A percentile compares a stretch with the other conserved stretches of the same genome.
phyloP scores from a whole-genome alignment of 345 rosid species.

The Populus nigra region DNA sequence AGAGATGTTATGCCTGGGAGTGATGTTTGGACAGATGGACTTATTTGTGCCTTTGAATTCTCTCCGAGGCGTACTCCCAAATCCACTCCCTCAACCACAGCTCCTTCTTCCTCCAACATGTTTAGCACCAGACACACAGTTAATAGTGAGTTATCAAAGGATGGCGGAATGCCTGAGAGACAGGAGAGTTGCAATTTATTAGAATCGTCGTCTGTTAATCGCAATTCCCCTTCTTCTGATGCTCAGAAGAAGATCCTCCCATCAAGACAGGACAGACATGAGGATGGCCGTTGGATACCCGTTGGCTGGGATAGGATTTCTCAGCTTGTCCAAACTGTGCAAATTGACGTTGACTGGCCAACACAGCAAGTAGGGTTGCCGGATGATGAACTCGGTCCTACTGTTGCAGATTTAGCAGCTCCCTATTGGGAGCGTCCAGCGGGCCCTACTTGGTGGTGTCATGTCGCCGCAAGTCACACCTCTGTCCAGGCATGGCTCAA shows the following conservation, averaged over 20 bases:
- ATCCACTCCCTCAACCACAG: conserved; percentile 16
- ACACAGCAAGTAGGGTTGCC: conserved; percentile 42
- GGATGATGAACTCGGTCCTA: conserved; percentile 58
- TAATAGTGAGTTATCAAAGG: conserved; percentile 21
- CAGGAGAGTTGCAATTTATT: conserved; percentile 22
- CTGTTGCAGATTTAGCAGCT: conserved; percentile 88
- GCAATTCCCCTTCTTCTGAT: conserved; percentile 38
- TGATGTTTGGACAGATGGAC: conserved; percentile 87
- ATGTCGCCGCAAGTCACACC: conserved; percentile 61
- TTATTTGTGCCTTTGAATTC: conserved; percentile 83
- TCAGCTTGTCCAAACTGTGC: conserved; percentile 61
- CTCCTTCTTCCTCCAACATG: conserved; percentile 23
- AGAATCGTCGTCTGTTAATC: conserved; percentile 24
- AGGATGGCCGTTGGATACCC: conserved; percentile 74
- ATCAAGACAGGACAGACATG: conserved; percentile 46
- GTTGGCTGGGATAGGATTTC: conserved; percentile 91
- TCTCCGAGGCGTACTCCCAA: conserved; percentile 44
- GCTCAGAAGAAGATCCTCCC: conserved; percentile 33
- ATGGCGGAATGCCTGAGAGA: conserved; percentile 19
- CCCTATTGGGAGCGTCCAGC: conserved; percentile 93
- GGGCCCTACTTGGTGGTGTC: conserved; percentile 97
- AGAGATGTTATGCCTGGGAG: conserved; percentile 45
- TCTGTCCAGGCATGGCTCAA: conserved; percentile 63
- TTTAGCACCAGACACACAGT: conserved; percentile 6
- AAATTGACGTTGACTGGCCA: conserved; percentile 68